Evolutionary conservation across 371 early-diverging fungal genomes (phyloP).

Genomic region (Batkoa obscura): DNA sequence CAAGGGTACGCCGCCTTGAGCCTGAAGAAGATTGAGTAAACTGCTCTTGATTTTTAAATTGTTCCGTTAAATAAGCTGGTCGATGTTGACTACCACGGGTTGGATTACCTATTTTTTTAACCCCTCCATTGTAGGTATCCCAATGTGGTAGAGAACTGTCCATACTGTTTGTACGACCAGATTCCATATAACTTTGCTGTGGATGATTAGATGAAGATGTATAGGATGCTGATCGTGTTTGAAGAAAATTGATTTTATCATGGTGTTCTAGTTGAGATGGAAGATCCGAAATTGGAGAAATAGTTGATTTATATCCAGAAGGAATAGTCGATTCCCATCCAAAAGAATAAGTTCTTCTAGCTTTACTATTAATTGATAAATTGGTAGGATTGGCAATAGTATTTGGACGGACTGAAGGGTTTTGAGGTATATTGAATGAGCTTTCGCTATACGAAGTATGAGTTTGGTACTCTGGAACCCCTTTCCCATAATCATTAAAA

Average conservation of each 20-base stretch:
- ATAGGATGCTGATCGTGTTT: neutral
- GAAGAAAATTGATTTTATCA: no score
- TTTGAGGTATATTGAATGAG: neutral
- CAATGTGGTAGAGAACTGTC: no score
- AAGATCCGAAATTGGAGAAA: neutral
- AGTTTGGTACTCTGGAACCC: neutral
- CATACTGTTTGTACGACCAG: neutral
- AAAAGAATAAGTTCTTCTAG: neutral
- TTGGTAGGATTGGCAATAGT: neutral
- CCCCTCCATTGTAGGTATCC: no score
- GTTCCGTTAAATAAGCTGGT: neutral
- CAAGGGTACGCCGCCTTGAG: no score
- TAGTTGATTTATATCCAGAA: neutral
- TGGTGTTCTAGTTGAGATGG: neutral
- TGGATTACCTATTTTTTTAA: neutral
- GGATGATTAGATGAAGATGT: neutral
- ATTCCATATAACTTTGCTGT: neutral
- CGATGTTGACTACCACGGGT: neutral
- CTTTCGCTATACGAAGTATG: neutral
- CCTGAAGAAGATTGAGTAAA: no score
- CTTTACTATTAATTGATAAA: neutral
- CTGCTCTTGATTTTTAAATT: no score
- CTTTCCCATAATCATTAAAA: neutral
- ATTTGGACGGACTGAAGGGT: no score
- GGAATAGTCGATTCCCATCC: neutral